phyloP scores from a whole-genome alignment of 2,329 filamentous ascomycete species.

The Fusarium nisikadoi region DNA sequence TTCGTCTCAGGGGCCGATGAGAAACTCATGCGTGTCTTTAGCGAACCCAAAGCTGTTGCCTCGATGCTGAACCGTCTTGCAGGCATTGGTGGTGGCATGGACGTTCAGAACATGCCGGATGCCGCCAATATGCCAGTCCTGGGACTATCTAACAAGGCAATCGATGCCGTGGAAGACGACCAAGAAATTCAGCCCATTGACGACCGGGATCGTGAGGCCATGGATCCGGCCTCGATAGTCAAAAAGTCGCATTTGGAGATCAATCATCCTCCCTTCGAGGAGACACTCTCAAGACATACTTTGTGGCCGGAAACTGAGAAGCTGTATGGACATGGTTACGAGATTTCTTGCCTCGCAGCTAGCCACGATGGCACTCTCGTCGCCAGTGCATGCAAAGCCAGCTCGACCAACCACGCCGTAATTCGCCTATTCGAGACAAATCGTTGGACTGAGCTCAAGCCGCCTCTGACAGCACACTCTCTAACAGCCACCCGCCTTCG shows the following conservation, averaged over 20 bases:
- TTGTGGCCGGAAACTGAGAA: constrained; percentile 98
- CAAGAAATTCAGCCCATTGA: constrained; percentile 57
- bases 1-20: constrained; percentile 97
- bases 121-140: constrained; percentile 95
- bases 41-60: constrained; percentile 86
- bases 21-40: constrained; percentile 96
- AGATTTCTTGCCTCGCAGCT: constrained; percentile 87
- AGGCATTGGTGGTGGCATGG: constrained; percentile 60
- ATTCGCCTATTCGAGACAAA: constrained; percentile 90
- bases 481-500: constrained; percentile 85
- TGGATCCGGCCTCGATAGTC: constrained; percentile 65
- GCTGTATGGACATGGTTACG: constrained; percentile 96
- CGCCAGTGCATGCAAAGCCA: constrained; percentile 93
- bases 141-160: constrained; percentile 94
- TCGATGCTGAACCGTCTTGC: constrained; percentile 76
- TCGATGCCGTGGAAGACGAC: constrained; percentile 67
- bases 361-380: constrained; percentile 79
- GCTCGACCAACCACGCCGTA: constrained; percentile 92
- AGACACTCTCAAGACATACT: constrained; percentile 87
- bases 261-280: constrained; percentile 84
- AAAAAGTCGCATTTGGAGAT: constrained; percentile 72
- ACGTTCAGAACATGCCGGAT: constrained; percentile 72
- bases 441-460: constrained; percentile 87
- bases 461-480: constrained; percentile 84
- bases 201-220: constrained; percentile 62